Evolutionary conservation across 2,329 filamentous ascomycete genomes (phyloP), one percentile per base, ranked within the genome.

Genomic region (Eurotiales sp.): DNA sequence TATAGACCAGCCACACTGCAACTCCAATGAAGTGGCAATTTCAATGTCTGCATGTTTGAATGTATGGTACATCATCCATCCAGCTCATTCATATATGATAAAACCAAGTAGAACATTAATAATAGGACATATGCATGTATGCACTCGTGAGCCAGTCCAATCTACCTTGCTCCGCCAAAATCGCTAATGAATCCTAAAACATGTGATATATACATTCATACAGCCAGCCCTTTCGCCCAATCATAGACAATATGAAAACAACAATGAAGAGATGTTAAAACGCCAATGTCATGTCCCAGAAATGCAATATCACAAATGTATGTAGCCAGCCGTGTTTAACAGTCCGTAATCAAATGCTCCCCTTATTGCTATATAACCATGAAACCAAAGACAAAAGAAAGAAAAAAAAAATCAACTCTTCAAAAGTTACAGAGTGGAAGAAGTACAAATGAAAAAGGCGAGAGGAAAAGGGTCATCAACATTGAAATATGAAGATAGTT

Each of bases 231-330:
- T 2, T 37, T 37, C 34, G 15, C 34, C 34, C 34, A 36, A 15
- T n/a, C 17, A 37, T 37, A n/a, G n/a, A n/a, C n/a, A n/a, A n/a
- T n/a, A n/a, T n/a, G n/a, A n/a, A n/a, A n/a, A n/a, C n/a, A 37
- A 37, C 32, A 36, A 10, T n/a, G n/a, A 36, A n/a, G 14, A 36
- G 32, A 36, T 36, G 32, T 36, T 36, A 46, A 44, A 46, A 46
- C 19, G 19, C 29, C 44, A 21, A 46, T 14, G 19, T 19, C 44
- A 21, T 23, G 30, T 21, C 44, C 44, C 14, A 23, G 17, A 46
- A 46, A 46, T 46, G 44, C 44, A 37, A 10, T 10, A 37, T 21
- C 34, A 37, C 34, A n/a, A 37, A 37, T 37, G 17, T 15, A 45
- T 45, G 42, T 27, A 27, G 23, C 42, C 42, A 45, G n/a, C n/a